Evolutionary conservation across 148 eudicot species (phyloP), one percentile per base, ranked within the genome.

Genomic region (Heliamphora exappendiculata): DNA sequence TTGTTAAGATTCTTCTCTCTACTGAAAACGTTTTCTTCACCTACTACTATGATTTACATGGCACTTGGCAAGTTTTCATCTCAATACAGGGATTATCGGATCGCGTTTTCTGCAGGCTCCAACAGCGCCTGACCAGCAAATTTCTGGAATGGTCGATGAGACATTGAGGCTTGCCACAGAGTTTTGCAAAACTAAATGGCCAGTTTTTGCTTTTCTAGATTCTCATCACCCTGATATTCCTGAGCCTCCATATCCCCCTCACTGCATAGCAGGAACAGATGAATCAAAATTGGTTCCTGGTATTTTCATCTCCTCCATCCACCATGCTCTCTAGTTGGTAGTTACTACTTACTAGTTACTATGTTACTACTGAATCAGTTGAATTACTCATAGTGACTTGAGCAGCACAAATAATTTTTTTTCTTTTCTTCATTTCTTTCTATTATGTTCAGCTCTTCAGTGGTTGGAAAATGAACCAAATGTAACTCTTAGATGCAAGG

Each of bases 211-310:
- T 33, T 85, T 94, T 13, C 81, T 86, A 65, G 98, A 94, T 82
- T 86, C 88, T 76, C 98, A 94, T 85, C 90, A 87, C 79, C 97
- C 98, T 28, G 90, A 89, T 82, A 44, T 89, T 67, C 98, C 98
- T 20, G 98, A 94, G 78, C 98, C 77, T 59, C 98, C 98, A 20
- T 91, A 88, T 87, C 97, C 96, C 80, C 97, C 97, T 78, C 98
- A 94, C 77, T 94, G 98, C 78, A 82, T 94, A 22, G 76, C 75
- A 42, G 98, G 98, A 75, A 83, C 98, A 51, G 87, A 85, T 57
- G 97, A 94, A 83, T 75, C 96, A 16, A 82, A 82, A 80, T 78
- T 94, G 74, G 98, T 94, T 80, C 96, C 97, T 77, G 91, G 98
- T 92, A 82, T 17, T 72, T 70, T 60, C 31, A 9, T 37, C 42